A percentile compares a stretch with the other conserved stretches of the same genome.
These are phyloP conservation scores for Colletotrichum tamarilloi DNA, from an alignment of 2,329 filamentous ascomycete genomes.

Conservation along the genomic window DNA sequence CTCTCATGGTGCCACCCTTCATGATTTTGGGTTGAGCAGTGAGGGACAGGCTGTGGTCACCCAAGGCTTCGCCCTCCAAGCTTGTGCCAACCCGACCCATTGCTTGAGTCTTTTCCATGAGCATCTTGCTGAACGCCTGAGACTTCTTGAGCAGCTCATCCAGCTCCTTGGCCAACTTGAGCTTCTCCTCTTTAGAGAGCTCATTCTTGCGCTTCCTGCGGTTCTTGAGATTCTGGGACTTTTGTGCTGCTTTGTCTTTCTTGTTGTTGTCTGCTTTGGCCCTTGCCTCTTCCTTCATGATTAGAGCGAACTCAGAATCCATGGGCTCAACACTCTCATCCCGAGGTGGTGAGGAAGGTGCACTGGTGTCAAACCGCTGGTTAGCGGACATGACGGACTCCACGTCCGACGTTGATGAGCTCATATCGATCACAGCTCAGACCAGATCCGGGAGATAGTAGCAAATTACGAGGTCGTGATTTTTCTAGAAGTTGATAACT, in stretches of 20 bases:
- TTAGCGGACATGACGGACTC: slow-evolving; percentile 46
- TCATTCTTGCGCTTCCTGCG: slow-evolving; percentile 60
- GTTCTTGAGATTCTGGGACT: slow-evolving; percentile 8
- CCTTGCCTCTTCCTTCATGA: slow-evolving; percentile 50
- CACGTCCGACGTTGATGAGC: slow-evolving; percentile 44
- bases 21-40: slow-evolving; percentile 88
- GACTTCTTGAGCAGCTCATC: slow-evolving; percentile 70
- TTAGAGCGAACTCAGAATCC: slow-evolving; percentile 39
- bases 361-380: slow-evolving; percentile 45
- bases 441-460: too few relatives aligned
- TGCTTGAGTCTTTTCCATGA: slow-evolving; percentile 72
- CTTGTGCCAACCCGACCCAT: slow-evolving; percentile 71
- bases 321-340: slow-evolving; percentile 36
- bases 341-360: slow-evolving; percentile 51
- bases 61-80: slow-evolving; percentile 68
- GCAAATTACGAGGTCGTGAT: background rate
- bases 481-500: background rate
- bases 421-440: slow-evolving; percentile 39
- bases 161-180: slow-evolving; percentile 68
- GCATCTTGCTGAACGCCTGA: slow-evolving; percentile 69
- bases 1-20: slow-evolving; percentile 88
- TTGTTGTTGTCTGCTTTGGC: slow-evolving; percentile 55
- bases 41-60: slow-evolving; percentile 77
- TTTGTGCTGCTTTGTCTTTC: slow-evolving; percentile 51
- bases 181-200: slow-evolving; percentile 61